These are phyloP conservation scores for Ogataea henricii DNA, from an alignment of 805 yeast species.

Conservation along the genomic window DNA sequence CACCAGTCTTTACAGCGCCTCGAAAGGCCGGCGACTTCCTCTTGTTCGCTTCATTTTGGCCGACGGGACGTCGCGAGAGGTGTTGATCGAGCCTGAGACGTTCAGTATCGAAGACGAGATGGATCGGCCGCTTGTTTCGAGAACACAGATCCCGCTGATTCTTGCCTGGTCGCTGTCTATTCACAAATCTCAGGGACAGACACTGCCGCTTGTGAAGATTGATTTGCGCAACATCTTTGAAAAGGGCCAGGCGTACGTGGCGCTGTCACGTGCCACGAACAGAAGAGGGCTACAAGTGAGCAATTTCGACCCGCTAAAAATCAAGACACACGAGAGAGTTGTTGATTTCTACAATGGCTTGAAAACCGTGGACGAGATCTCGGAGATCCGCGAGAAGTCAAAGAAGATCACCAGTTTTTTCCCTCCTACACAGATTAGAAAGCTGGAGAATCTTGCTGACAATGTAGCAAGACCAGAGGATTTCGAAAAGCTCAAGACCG, in stretches of 20 bases:
- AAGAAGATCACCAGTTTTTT: slow-evolving; percentile 1
- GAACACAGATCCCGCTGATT: slow-evolving; percentile 83
- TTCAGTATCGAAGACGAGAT: slow-evolving; percentile 80
- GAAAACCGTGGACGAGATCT: slow-evolving; percentile 37
- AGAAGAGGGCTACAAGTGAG: slow-evolving; percentile 81
- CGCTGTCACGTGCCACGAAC: slow-evolving; percentile 80
- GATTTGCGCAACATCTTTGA: slow-evolving; percentile 80
- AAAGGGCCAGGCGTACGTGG: slow-evolving; percentile 95
- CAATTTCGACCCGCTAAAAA: slow-evolving; percentile 65
- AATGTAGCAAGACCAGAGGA: slow-evolving; percentile 18
- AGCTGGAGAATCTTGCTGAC: slow-evolving; percentile 14
- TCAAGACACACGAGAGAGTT: slow-evolving; percentile 72
- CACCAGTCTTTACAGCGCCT: slow-evolving; percentile 43
- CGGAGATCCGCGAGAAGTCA: neutral
- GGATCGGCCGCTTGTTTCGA: slow-evolving; percentile 64
- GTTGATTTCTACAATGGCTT: slow-evolving; percentile 63
- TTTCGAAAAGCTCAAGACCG: slow-evolving; percentile 8
- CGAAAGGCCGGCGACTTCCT: slow-evolving; percentile 59
- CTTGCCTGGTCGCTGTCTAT: slow-evolving; percentile 97
- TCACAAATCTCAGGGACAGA: slow-evolving; percentile 95
- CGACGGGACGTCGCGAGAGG: slow-evolving; percentile 72
- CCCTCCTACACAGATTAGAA: slow-evolving; percentile 11
- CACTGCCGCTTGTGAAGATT: slow-evolving; percentile 73
- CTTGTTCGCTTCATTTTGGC: slow-evolving; percentile 73
- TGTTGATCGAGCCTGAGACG: slow-evolving; percentile 76